Conservation (phyloP, 2,329 filamentous ascomycete genomes). For the Penicillium frequentans region DNA sequence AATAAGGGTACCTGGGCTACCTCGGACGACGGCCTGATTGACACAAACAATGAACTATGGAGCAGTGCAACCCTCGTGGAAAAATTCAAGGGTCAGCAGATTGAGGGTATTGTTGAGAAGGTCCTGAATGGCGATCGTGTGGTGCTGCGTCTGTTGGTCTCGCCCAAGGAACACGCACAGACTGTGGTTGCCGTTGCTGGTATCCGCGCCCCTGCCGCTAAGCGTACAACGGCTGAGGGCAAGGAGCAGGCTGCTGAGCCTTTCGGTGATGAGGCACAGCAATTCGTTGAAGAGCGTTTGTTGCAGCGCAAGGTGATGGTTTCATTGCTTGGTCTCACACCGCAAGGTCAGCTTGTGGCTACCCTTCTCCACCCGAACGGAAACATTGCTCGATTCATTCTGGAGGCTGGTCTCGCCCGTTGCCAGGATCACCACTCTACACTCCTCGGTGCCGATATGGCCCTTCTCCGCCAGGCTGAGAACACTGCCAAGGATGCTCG, state of each 20-base stretch:
- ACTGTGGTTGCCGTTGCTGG: conserved; percentile 87
- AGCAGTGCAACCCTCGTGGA: conserved; percentile 75
- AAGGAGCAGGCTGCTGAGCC: conserved; percentile 83
- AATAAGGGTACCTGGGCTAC: conserved; percentile 79
- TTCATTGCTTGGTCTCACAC: conserved; percentile 80
- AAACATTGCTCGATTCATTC: conserved; percentile 87
- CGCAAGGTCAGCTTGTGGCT: conserved; percentile 88
- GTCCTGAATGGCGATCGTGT: conserved; percentile 89
- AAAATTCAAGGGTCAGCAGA: conserved; percentile 77
- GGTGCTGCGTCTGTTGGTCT: conserved; percentile 76
- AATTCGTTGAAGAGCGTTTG: conserved; percentile 81
- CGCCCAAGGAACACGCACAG: conserved; percentile 81
- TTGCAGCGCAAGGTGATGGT: conserved; percentile 84
- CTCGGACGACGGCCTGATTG: conserved; percentile 62
- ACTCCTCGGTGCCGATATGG: conserved; percentile 86
- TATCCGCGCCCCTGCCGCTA: conserved; percentile 84
- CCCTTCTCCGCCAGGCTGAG: conserved; percentile 78
- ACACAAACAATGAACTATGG: conserved; percentile 77
- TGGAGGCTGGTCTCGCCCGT: conserved; percentile 84
- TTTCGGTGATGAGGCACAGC: conserved; percentile 82
- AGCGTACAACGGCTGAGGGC: conserved; percentile 77
- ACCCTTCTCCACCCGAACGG: conserved; percentile 84
- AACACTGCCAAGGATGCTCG: conserved; percentile 76
- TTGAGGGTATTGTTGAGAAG: conserved; percentile 86
- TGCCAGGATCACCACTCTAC: conserved; percentile 97